Percentiles rank a stretch among this genome's conserved stretches.
These are phyloP conservation scores for Wickerhamomyces bovis DNA, from an alignment of 805 yeast species.

Conservation along the genomic window DNA sequence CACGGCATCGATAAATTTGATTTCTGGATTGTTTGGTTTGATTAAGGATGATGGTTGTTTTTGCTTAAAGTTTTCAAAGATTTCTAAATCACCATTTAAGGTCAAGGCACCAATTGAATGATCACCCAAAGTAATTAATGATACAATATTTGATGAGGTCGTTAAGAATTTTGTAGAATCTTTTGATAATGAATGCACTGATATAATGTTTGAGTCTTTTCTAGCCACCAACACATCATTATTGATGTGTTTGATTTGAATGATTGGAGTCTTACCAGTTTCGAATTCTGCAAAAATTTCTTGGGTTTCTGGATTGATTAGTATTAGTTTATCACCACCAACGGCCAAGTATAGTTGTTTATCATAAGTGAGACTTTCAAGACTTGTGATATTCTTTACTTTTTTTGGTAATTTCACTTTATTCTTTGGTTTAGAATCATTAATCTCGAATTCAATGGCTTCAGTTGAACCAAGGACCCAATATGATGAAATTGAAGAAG, in stretches of 20 bases:
- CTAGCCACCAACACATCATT: neutral
- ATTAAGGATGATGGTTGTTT: constrained; percentile 6
- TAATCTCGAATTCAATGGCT: neutral
- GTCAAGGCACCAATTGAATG: neutral
- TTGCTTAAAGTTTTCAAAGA: neutral
- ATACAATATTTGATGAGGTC: neutral
- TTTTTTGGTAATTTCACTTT: neutral
- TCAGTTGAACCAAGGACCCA: neutral
- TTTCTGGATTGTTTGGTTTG: constrained; percentile 20
- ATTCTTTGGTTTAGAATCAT: neutral
- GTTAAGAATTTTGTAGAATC: neutral
- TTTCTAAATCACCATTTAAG: neutral
- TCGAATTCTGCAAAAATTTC: neutral
- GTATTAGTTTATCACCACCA: neutral
- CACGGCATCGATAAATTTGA: constrained; percentile 24
- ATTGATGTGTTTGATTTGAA: neutral
- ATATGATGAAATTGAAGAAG: neutral
- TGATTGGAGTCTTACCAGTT: neutral
- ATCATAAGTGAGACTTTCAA: neutral
- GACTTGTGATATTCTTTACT: neutral
- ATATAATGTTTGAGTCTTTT: neutral
- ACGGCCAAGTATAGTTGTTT: neutral
- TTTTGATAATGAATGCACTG: neutral
- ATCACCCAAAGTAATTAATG: neutral
- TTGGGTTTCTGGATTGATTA: neutral